Base-by-base conservation (phyloP, 1,284 basidiomycete genomes). In the Ceratobasidium sp. region DNA sequence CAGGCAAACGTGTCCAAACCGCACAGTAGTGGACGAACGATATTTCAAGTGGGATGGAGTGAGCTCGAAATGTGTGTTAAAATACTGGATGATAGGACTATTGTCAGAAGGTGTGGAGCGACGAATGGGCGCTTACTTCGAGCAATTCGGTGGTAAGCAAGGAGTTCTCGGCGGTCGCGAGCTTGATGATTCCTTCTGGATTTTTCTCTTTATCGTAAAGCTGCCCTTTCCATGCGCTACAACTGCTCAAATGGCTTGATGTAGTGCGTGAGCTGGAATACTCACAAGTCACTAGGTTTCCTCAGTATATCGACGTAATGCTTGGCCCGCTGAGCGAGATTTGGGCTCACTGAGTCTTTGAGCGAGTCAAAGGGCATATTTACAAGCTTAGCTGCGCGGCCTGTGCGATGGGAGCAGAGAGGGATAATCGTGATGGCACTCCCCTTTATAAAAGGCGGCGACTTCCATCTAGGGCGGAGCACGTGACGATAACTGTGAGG, bases 91-190 rank as follows among this genome's bases (percentile, higher is more conserved):
- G 12, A 23, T 9, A n/a, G 4, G 44, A 18, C n/a, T n/a, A n/a
- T n/a, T n/a, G n/a, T n/a, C n/a, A n/a, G n/a, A n/a, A n/a, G n/a
- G n/a, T n/a, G n/a, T n/a, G n/a, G n/a, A n/a, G n/a, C n/a, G n/a
- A n/a, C n/a, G n/a, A n/a, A n/a, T n/a, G n/a, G n/a, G n/a, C 5
- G 26, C 61, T 3, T 44, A 67, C 73, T n/a, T 76, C 51, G 15
- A 76, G 53, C 10, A 76, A 40, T 46, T 76, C 73, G 12, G 18
- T 46, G 3, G 46, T 55, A 10, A 76, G 44, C 51, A 76, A 46
- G 28, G 73, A 76, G n/a, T 76, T 76, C 39, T 76, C 73, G 15
- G 73, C 61, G 18, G 44, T 55, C 20, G 46, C 12, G 4, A 76
- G 61, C 18, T 53, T 66, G 28, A 76, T 76, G 3, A 55, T 67